Evolutionary conservation across 139 green algal species (phyloP), one percentile per base, ranked within the genome.

Genomic region (Volvox reticuliferus): DNA sequence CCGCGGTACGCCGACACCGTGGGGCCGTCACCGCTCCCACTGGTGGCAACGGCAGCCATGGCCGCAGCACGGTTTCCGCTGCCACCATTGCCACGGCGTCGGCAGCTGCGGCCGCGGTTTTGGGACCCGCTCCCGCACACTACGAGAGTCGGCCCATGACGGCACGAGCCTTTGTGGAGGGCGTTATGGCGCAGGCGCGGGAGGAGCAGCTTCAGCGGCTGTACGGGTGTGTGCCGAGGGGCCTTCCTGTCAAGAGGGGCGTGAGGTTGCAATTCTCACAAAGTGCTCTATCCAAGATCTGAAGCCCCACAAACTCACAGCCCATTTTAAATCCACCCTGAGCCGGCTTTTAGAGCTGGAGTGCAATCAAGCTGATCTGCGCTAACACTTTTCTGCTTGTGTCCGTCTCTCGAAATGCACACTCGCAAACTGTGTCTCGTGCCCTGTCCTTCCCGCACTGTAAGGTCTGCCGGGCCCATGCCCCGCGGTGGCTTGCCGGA

Each of bases 141-240:
- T 90, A 90, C 73, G 71, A 83, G 86, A 44, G 50, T 21, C 86
- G 86, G 86, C 86, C 86, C 1, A 33, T 90, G 86, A 90, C 86
- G 86, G 86, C 86, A 1, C 44, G 86, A 6, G 86, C 86, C 28
- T 90, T 90, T 55, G 69, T 90, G 86, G 86, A 90, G 30, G 86
- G 86, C 1, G 86, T 90, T 9, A 90, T 90, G 86, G 17, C 33
- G 20, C 18, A 75, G n/a, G 86, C 86, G 30, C 71, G 86, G 73
- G 21, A 83, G 50, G 69, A 90, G 50, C 86, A 90, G 86, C n/a
- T 90, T 30, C 37, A 81, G 30, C n/a, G 44, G 21, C 69, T 89
- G 68, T 67, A 67, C 69, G 37, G 84, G 84, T 89, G 36, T 21
- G 84, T 80, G 35, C 3, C 5, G 44, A 55, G 44, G 44, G 44